These are phyloP conservation scores for Suhomyces pyralidae DNA, from an alignment of 805 yeast species.

Conservation along the genomic window DNA sequence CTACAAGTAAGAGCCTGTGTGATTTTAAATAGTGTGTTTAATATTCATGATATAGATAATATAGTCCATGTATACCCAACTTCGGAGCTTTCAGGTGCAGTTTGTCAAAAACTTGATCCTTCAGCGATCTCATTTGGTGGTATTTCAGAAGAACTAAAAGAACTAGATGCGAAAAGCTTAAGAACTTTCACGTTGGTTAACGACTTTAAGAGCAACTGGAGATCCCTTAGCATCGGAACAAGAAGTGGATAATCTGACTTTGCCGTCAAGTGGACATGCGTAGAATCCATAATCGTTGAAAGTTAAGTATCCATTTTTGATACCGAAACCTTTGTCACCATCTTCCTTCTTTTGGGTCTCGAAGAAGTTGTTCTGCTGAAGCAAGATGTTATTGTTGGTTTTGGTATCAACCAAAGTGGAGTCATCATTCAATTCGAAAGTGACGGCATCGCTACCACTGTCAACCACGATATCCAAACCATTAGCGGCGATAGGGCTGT, in stretches of 20 bases:
- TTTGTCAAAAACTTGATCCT: neutral
- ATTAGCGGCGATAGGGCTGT: slow-evolving; percentile 7
- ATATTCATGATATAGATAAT: too few relatives aligned
- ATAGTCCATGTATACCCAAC: neutral
- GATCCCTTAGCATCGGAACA: slow-evolving; percentile 8
- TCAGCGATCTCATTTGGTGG: neutral
- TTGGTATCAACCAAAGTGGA: slow-evolving; percentile 18
- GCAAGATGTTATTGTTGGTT: slow-evolving; percentile 14
- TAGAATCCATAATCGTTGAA: slow-evolving; percentile 7
- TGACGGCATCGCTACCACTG: slow-evolving; percentile 6
- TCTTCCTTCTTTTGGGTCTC: slow-evolving; percentile 1
- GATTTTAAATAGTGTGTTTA: neutral
- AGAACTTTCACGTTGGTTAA: neutral
- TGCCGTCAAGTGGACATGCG: slow-evolving; percentile 10
- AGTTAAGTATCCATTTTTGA: slow-evolving; percentile 13
- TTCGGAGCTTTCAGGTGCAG: neutral
- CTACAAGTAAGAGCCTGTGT: neutral
- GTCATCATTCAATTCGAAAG: slow-evolving; percentile 22
- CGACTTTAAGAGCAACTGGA: slow-evolving; percentile 9
- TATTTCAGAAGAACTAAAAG: neutral
- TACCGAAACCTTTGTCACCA: slow-evolving; percentile 8
- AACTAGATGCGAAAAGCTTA: neutral
- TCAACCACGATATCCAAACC: slow-evolving; percentile 10
- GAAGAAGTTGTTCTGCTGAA: slow-evolving; percentile 6
- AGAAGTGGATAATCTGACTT: slow-evolving; percentile 5